Evolutionary conservation across 345 rosid species (phyloP).

Genomic region (Eucalyptus viminalis): DNA sequence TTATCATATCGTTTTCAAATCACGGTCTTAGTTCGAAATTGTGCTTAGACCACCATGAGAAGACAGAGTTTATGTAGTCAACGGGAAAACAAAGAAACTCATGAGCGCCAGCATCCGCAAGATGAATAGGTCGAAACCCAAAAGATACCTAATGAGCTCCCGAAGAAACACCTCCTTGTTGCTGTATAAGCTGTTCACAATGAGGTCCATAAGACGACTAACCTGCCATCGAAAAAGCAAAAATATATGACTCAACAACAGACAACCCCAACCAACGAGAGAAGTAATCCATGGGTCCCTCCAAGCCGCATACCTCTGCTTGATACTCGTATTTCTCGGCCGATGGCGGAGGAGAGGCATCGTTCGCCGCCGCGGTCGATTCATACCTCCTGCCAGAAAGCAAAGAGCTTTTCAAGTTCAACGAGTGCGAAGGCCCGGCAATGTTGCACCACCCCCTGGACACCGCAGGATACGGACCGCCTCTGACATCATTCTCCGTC

Average conservation of each 20-base stretch:
- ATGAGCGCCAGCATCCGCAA: background rate
- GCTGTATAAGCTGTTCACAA: slow-evolving; percentile 90
- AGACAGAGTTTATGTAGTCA: background rate
- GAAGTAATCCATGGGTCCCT: background rate
- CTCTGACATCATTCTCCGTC: slow-evolving; percentile 12
- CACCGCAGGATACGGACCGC: slow-evolving; percentile 49
- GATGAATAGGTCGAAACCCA: background rate
- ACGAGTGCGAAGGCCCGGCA: slow-evolving; percentile 1
- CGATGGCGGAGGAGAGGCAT: slow-evolving; percentile 34
- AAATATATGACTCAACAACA: background rate
- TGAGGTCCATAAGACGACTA: slow-evolving; percentile 98
- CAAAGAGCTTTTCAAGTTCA: slow-evolving; percentile 17
- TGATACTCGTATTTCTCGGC: slow-evolving; percentile 87
- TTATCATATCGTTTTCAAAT: background rate
- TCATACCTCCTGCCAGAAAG: slow-evolving; percentile 37
- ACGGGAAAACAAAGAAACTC: background rate
- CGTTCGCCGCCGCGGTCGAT: slow-evolving; percentile 63
- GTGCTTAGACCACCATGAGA: background rate
- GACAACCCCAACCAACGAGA: background rate
- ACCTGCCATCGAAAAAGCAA: slow-evolving; percentile 32
- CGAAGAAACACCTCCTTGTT: slow-evolving; percentile 97
- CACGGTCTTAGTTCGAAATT: background rate
- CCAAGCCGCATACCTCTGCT: slow-evolving; percentile 54
- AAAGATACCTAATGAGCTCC: slow-evolving; percentile 75
- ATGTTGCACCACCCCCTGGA: slow-evolving; percentile 16